Conservation (phyloP, 768 basidiomycete species). For the Termitomyces sp. region DNA sequence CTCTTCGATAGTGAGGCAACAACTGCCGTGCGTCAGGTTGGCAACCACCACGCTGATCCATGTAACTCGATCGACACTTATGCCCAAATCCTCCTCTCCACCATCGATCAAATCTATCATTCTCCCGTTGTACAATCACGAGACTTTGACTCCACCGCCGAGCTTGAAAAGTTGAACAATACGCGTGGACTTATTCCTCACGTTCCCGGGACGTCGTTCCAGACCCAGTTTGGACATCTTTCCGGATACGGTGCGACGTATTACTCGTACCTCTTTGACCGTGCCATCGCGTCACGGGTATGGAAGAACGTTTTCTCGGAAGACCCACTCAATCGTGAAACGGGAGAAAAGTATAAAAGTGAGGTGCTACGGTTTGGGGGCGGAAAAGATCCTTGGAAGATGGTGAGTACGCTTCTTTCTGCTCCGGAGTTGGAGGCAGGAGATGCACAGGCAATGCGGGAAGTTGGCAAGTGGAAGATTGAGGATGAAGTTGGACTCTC, state of each 20-base stretch:
- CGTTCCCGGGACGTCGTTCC: conserved; percentile 84
- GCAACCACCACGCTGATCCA: conserved; percentile 71
- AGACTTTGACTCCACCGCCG: conserved; percentile 69
- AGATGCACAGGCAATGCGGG: conserved; percentile 78
- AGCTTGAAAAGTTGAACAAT: conserved; percentile 57
- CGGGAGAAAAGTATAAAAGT: conserved; percentile 77
- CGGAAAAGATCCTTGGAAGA: conserved; percentile 89
- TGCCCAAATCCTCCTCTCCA: conserved; percentile 84
- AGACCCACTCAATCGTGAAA: conserved; percentile 63
- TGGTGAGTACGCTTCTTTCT: conserved; percentile 72
- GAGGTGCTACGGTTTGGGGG: conserved; percentile 82
- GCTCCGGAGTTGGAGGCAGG: conserved; percentile 65
- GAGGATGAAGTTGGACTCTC: conserved; percentile 63
- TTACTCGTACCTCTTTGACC: conserved; percentile 95
- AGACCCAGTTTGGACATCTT: conserved; percentile 93
- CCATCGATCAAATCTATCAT: conserved; percentile 88
- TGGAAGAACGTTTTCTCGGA: conserved; percentile 71
- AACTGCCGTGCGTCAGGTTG: conserved; percentile 38
- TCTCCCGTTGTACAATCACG: conserved; percentile 52
- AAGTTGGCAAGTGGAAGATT: conserved; percentile 86
- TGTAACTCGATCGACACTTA: conserved; percentile 86
- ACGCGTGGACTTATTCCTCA: conserved; percentile 77
- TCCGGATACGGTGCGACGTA: conserved; percentile 98
- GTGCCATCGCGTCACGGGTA: conserved; percentile 91
- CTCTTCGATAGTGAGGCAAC: conserved; percentile 62